phyloP scores from a whole-genome alignment of 2,329 filamentous ascomycete genomes.

The Phaeoacremonium minimum region DNA sequence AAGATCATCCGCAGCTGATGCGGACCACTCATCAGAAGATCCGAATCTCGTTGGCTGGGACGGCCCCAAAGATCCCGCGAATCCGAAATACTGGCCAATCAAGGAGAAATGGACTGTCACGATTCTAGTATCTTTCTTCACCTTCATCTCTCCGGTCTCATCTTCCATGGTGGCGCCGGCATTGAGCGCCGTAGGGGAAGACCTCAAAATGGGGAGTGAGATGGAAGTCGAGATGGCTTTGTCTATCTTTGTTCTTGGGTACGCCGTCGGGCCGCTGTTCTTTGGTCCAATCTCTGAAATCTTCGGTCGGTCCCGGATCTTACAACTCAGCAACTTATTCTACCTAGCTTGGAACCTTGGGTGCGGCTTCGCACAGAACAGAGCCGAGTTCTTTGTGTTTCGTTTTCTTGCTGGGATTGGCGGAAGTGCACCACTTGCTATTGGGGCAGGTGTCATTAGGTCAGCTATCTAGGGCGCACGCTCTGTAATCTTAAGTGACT shows the following conservation, averaged over 20 bases:
- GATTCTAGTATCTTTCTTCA: constrained; percentile 42
- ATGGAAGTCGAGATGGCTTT: constrained; percentile 36
- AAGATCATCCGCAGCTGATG: neutral
- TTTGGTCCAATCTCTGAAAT: constrained; percentile 49
- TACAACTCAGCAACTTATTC: constrained; percentile 49
- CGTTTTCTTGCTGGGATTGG: constrained; percentile 55
- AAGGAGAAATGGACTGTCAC: constrained; percentile 41
- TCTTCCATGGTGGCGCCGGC: constrained; percentile 39
- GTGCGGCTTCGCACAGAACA: constrained; percentile 45
- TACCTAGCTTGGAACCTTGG: constrained; percentile 50
- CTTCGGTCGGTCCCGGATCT: constrained; percentile 47
- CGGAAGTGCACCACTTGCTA: constrained; percentile 46
- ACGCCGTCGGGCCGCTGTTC: constrained; percentile 46
- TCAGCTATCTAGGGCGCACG: neutral
- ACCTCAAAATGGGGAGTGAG: constrained; percentile 32
- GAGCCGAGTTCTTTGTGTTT: constrained; percentile 49
- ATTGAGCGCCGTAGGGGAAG: constrained; percentile 26
- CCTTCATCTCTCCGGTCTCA: constrained; percentile 46
- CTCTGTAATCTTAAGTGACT: neutral
- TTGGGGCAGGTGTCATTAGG: constrained; percentile 39
- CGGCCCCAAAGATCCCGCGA: constrained; percentile 26
- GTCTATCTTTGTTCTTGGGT: constrained; percentile 52
- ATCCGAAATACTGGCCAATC: constrained; percentile 33
- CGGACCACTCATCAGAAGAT: neutral
- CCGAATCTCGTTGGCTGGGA: constrained; percentile 20